Conservation (phyloP, 2,329 filamentous ascomycete species). For the Calonectria leucothoes region DNA sequence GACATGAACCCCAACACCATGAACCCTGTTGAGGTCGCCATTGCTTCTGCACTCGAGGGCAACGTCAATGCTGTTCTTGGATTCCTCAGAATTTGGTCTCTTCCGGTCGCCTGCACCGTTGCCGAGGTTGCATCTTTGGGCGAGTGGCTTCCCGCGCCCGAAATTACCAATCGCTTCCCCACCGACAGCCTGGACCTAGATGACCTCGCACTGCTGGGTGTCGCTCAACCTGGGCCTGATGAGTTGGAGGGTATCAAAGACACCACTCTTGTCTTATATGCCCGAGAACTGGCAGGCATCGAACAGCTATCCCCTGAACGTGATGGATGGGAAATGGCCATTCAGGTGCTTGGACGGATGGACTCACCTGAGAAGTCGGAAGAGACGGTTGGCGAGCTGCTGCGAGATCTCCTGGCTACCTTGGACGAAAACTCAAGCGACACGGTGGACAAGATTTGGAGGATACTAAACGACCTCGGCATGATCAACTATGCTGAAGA, state of each 20-base stretch:
- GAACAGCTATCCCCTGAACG: slow-evolving; percentile 60
- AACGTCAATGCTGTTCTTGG: slow-evolving; percentile 81
- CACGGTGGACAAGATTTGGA: slow-evolving; percentile 85
- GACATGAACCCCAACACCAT: slow-evolving; percentile 83
- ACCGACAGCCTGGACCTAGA: slow-evolving; percentile 81
- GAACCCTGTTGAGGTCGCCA: slow-evolving; percentile 81
- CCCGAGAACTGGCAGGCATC: slow-evolving; percentile 71
- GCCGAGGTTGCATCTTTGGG: slow-evolving; percentile 87
- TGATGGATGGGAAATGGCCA: slow-evolving; percentile 91
- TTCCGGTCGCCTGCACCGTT: slow-evolving; percentile 80
- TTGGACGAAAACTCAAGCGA: slow-evolving; percentile 74
- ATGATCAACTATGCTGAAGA: slow-evolving; percentile 83
- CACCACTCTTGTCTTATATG: slow-evolving; percentile 81
- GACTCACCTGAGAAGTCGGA: slow-evolving; percentile 79
- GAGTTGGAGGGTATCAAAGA: slow-evolving; percentile 79
- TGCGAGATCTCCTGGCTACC: slow-evolving; percentile 72
- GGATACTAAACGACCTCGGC: slow-evolving; percentile 80
- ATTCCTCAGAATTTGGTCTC: slow-evolving; percentile 82
- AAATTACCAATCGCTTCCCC: slow-evolving; percentile 56
- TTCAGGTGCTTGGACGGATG: slow-evolving; percentile 84
- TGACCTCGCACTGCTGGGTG: slow-evolving; percentile 84
- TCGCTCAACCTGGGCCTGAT: slow-evolving; percentile 69
- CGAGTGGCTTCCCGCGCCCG: slow-evolving; percentile 76
- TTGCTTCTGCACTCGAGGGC: slow-evolving; percentile 86
- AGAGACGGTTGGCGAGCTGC: slow-evolving; percentile 78